phyloP scores from a whole-genome alignment of 805 yeast species.

The Candida namnaoensis region DNA sequence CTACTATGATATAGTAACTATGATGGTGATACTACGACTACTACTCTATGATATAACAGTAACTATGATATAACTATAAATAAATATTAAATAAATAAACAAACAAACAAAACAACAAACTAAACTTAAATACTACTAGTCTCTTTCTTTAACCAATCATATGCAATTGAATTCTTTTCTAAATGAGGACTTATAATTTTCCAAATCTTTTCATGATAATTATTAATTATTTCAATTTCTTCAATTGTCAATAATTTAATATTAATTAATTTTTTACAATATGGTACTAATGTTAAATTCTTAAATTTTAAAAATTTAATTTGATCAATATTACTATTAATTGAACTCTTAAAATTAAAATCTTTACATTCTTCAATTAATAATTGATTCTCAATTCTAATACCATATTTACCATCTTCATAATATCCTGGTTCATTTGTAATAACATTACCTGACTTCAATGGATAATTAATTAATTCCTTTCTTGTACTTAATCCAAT shows the following conservation, averaged over 20 bases:
- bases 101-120: too few species aligned
- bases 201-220: slow-evolving; percentile 54
- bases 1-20: too few species aligned
- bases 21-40: too few species aligned
- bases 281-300: slow-evolving; percentile 80
- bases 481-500: slow-evolving; percentile 62
- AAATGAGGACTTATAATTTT: slow-evolving; percentile 39
- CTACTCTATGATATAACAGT: too few species aligned
- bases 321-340: slow-evolving; percentile 10
- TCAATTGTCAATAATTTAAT: slow-evolving; percentile 39
- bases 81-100: too few species aligned
- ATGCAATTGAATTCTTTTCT: slow-evolving; percentile 50
- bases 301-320: slow-evolving; percentile 61
- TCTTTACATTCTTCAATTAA: slow-evolving; percentile 32
- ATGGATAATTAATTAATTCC: slow-evolving; percentile 40
- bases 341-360: too few species aligned
- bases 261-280: slow-evolving; percentile 71
- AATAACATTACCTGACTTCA: slow-evolving; percentile 61
- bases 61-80: too few species aligned
- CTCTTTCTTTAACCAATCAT: slow-evolving; percentile 66
- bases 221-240: slow-evolving; percentile 64
- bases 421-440: slow-evolving; percentile 96
- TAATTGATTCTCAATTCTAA: slow-evolving; percentile 82
- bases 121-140: slow-evolving; percentile 8
- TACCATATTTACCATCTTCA: slow-evolving; percentile 82